Base-by-base conservation (phyloP, 148 eudicot species). In the Diospyros kaki region DNA sequence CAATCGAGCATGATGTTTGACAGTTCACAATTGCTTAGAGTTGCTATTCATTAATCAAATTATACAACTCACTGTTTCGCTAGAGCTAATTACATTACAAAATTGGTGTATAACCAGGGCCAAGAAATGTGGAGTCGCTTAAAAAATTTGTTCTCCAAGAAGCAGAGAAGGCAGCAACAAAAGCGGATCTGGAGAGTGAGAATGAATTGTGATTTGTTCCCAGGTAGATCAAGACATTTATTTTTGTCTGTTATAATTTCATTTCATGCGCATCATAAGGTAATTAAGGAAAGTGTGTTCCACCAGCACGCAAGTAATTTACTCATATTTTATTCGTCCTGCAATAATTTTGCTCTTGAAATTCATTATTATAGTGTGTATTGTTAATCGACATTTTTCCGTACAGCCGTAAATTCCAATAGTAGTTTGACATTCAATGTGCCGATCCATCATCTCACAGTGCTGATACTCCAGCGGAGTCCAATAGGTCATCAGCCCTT, bases 91-190 rank as follows among this genome's bases (percentile, higher is more conserved):
- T 39, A 8, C 2, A 42, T 70, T 64, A 40, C 3, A 10, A 11
- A 77, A 12, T 9, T 63, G 44, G 62, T 3, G 46, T 40, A 42
- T 46, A 5, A 60, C 51, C 79, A 91, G 97, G 97, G 41, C 15
- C 84, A 40, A 79, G 89, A 77, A 83, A 90, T 73, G 92, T 92
- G 15, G 91, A 92, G 79, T 88, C 94, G 1, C 87, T 92, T 9
- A 90, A 80, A 82, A 78, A 84, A 73, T 92, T 87, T 81, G 97
- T 75, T 77, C 40, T 92, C 76, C 88, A 88, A 81, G 92, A 88
- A 82, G 86, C 97, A 3, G 92, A 85, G 81, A 92, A 88, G 79
- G 94, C 91, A 43, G 91, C 87, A 71, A 72, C 83, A 48, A 83
- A 79, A 73, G 80, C 83, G 53, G 81, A 75, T 64, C 85, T 70